Conservation (phyloP, 1,139 yeast genomes). For the Protomyces arabidopsidicola region DNA sequence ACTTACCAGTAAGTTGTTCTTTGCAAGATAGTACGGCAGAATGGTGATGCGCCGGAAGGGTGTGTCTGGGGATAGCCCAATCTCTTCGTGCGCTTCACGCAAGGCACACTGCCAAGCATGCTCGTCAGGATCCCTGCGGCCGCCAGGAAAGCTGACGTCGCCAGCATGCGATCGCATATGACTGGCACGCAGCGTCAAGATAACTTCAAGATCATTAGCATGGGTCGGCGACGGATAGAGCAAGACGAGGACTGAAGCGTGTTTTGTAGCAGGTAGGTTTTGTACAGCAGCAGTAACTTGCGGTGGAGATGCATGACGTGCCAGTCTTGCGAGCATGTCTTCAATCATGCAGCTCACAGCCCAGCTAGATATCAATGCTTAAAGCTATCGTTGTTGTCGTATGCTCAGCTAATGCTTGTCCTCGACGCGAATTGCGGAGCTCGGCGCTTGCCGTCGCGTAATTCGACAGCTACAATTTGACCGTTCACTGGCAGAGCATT, state of each 20-base stretch:
- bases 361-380: no score
- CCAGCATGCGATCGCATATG: slow-evolving; percentile 71
- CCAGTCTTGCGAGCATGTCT: neutral
- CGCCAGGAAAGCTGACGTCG: slow-evolving; percentile 87
- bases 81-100: slow-evolving; percentile 81
- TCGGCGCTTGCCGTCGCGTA: no score
- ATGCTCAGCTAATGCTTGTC: no score
- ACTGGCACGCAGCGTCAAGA: slow-evolving; percentile 71
- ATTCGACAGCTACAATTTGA: no score
- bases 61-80: slow-evolving; percentile 47
- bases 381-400: no score
- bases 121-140: slow-evolving; percentile 63
- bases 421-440: no score
- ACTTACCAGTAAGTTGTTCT: slow-evolving; percentile 74
- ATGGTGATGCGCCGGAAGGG: slow-evolving; percentile 50
- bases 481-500: no score
- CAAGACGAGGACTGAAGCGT: neutral
- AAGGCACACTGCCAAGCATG: slow-evolving; percentile 67
- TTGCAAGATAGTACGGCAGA: slow-evolving; percentile 69
- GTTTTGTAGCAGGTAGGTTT: neutral
- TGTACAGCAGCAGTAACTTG: neutral
- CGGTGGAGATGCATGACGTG: neutral
- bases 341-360: neutral
- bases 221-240: neutral
- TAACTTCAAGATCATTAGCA: slow-evolving; percentile 67